A percentile compares a stretch with the other conserved stretches of the same genome.
phyloP scores from a whole-genome alignment of 2,329 filamentous ascomycete species.

The Neophaeococcomyces aloes region DNA sequence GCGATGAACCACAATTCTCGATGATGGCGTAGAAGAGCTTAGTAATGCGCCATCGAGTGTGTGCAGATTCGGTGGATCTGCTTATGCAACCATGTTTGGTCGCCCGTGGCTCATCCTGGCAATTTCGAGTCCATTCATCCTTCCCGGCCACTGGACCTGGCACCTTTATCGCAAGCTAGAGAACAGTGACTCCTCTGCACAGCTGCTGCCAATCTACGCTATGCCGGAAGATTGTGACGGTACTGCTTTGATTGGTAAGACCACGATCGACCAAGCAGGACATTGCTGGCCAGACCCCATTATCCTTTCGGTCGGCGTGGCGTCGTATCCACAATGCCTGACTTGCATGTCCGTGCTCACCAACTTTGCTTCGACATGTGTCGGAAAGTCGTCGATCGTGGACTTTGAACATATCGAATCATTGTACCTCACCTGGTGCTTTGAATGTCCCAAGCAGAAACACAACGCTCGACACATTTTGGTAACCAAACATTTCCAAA shows the following conservation, averaged over 20 bases:
- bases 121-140: no score
- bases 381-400: no score
- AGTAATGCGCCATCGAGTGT: neutral
- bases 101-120: no score
- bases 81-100: neutral
- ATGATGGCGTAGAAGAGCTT: neutral
- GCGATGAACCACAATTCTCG: neutral
- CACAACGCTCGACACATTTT: neutral
- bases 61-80: neutral
- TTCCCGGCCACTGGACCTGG: no score
- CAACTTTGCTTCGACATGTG: no score
- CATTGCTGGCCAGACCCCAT: neutral
- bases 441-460: no score
- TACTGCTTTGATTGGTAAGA: constrained; percentile 1
- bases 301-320: neutral
- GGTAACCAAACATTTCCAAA: neutral
- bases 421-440: no score
- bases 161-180: no score
- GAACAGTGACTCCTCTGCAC: no score
- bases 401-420: no score
- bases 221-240: neutral
- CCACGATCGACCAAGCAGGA: neutral
- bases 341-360: no score
- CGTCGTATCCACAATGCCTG: neutral
- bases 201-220: no score